These are phyloP conservation scores for Trichoderma erinaceum DNA, from an alignment of 495 filamentous ascomycete species.

Conservation along the genomic window DNA sequence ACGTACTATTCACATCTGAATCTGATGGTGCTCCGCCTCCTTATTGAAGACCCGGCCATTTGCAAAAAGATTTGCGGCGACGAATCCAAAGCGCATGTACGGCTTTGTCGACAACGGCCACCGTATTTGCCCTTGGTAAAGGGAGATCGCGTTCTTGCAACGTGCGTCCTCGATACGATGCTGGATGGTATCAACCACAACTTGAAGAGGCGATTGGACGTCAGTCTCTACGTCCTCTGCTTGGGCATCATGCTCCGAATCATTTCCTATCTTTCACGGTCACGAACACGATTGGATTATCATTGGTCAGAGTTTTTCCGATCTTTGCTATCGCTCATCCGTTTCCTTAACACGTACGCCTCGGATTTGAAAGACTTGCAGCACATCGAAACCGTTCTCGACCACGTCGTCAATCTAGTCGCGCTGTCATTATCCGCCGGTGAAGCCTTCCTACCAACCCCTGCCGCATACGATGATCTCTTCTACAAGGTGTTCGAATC, in stretches of 20 bases:
- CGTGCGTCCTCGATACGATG: slow-evolving; percentile 75
- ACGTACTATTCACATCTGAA: slow-evolving; percentile 76
- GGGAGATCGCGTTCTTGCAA: slow-evolving; percentile 63
- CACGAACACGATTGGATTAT: slow-evolving; percentile 69
- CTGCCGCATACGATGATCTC: slow-evolving; percentile 85
- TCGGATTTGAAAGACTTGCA: slow-evolving; percentile 60
- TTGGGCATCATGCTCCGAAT: slow-evolving; percentile 77
- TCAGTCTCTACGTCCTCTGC: slow-evolving; percentile 71
- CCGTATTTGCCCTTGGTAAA: slow-evolving; percentile 75
- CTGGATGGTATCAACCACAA: slow-evolving; percentile 93
- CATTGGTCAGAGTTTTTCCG: slow-evolving; percentile 97
- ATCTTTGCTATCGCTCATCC: slow-evolving; percentile 78
- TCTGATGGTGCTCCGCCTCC: slow-evolving; percentile 74
- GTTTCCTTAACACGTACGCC: slow-evolving; percentile 82
- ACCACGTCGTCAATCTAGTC: slow-evolving; percentile 74
- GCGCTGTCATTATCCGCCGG: slow-evolving; percentile 81
- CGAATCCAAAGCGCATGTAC: slow-evolving; percentile 66
- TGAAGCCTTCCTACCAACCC: slow-evolving; percentile 87
- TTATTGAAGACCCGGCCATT: slow-evolving; percentile 78
- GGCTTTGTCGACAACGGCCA: slow-evolving; percentile 83
- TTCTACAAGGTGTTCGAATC: slow-evolving; percentile 97
- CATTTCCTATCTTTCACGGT: slow-evolving; percentile 74
- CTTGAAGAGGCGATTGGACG: slow-evolving; percentile 75
- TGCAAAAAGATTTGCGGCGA: slow-evolving; percentile 83
- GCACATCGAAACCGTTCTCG: slow-evolving; percentile 54